A percentile compares a stretch with the other conserved stretches of the same genome.
Evolutionary conservation across 2,329 filamentous ascomycete species (phyloP).

Genomic region (Trichophyton benhamiae): DNA sequence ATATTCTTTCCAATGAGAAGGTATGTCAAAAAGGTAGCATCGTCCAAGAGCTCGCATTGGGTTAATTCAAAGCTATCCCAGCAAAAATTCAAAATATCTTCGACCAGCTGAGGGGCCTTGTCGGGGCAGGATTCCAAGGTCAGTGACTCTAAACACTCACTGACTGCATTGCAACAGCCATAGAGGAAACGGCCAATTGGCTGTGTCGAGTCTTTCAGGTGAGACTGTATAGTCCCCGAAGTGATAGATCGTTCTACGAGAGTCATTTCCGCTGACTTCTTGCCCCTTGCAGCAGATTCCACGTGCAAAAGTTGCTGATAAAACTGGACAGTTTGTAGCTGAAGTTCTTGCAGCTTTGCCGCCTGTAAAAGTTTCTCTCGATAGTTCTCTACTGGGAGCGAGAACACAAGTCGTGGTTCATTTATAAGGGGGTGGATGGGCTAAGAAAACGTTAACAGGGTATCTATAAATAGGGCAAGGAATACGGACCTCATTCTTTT

Average conservation of each 20-base stretch:
- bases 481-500: constrained; percentile 10
- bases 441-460: constrained; percentile 17
- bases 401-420: constrained; percentile 23
- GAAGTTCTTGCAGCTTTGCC: constrained; percentile 28
- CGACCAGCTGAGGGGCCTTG: constrained; percentile 19
- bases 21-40: constrained; percentile 44
- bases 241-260: constrained; percentile 31
- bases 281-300: constrained; percentile 22
- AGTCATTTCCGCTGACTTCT: constrained; percentile 33
- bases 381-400: constrained; percentile 13
- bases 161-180: constrained; percentile 26
- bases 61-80: constrained; percentile 38
- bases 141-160: constrained; percentile 22
- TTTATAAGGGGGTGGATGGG: constrained; percentile 31
- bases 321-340: constrained; percentile 25
- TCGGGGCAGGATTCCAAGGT: constrained; percentile 15
- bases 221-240: constrained; percentile 26
- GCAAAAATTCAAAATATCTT: constrained; percentile 33
- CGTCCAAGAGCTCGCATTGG: constrained; percentile 34
- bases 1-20: constrained; percentile 32
- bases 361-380: constrained; percentile 19
- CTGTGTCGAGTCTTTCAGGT: constrained; percentile 33
- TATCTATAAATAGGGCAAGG: neutral
- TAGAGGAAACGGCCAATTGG: constrained; percentile 28
- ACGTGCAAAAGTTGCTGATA: constrained; percentile 24